Percentiles rank a stretch among this genome's conserved stretches.
phyloP scores from a whole-genome alignment of 2,329 filamentous ascomycete genomes.

The Blumeriella jaapii region DNA sequence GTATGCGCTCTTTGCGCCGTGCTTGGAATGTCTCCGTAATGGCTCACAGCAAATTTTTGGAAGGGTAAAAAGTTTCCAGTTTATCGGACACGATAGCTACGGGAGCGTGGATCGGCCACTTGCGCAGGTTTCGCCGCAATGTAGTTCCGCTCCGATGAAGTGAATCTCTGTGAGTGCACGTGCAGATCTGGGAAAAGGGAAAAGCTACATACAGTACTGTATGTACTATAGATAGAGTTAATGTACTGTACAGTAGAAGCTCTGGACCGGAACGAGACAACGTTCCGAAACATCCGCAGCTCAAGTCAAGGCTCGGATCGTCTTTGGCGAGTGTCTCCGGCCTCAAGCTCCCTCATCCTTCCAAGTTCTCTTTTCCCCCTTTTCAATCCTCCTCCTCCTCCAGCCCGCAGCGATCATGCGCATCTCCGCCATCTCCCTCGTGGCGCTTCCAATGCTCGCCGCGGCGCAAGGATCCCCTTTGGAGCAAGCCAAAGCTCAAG shows the following conservation, averaged over 20 bases:
- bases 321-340: too few species aligned
- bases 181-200: too few species aligned
- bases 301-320: too few species aligned
- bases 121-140: neutral
- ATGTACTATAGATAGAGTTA: too few species aligned
- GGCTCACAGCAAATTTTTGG: too few species aligned
- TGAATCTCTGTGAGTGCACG: too few species aligned
- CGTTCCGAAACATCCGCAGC: too few species aligned
- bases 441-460: constrained; percentile 45
- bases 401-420: constrained; percentile 37
- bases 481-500: constrained; percentile 49
- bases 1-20: constrained; percentile 22
- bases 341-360: constrained; percentile 3
- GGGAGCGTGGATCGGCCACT: constrained; percentile 11
- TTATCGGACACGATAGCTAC: too few species aligned
- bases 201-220: neutral
- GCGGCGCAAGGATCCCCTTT: constrained; percentile 41
- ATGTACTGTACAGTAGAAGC: too few species aligned
- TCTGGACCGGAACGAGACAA: too few species aligned
- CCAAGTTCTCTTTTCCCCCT: neutral
- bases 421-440: constrained; percentile 39
- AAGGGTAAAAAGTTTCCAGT: too few species aligned
- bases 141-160: neutral
- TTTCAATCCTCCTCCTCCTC: constrained; percentile 6
- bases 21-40: constrained; percentile 7